Evolutionary conservation across 2,329 filamentous ascomycete genomes (phyloP).

Genomic region (Aspergillus cejpii): DNA sequence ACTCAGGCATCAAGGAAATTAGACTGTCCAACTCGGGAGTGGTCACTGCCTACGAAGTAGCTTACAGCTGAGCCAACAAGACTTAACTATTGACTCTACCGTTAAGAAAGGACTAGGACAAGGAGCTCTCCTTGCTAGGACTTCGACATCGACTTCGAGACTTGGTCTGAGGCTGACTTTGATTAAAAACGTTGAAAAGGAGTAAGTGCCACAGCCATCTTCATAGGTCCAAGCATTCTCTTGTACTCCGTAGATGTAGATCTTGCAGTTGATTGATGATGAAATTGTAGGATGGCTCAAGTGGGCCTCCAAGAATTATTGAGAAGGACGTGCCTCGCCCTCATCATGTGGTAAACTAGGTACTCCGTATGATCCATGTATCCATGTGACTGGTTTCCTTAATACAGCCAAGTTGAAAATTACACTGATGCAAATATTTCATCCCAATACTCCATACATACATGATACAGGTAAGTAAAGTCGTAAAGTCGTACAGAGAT

Average conservation of each 20-base stretch:
- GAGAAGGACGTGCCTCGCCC: too few species aligned
- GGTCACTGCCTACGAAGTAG: too few species aligned
- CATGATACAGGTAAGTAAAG: too few species aligned
- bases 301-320: too few species aligned
- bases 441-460: neutral
- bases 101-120: too few species aligned
- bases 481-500: neutral
- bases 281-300: slow-evolving; percentile 5
- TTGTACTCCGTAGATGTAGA: neutral
- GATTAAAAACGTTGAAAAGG: neutral
- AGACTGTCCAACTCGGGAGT: too few species aligned
- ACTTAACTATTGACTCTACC: too few species aligned
- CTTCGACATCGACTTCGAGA: too few species aligned
- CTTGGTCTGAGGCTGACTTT: too few species aligned
- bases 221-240: neutral
- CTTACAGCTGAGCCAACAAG: too few species aligned
- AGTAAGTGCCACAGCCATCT: neutral
- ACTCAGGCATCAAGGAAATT: neutral
- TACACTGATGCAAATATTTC: neutral
- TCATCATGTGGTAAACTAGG: too few species aligned
- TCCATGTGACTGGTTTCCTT: neutral
- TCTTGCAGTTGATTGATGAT: slow-evolving; percentile 4
- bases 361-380: neutral
- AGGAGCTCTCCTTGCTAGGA: too few species aligned
- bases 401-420: neutral